phyloP scores from a whole-genome alignment of 2,329 filamentous ascomycete genomes.

The Venturia asperata region DNA sequence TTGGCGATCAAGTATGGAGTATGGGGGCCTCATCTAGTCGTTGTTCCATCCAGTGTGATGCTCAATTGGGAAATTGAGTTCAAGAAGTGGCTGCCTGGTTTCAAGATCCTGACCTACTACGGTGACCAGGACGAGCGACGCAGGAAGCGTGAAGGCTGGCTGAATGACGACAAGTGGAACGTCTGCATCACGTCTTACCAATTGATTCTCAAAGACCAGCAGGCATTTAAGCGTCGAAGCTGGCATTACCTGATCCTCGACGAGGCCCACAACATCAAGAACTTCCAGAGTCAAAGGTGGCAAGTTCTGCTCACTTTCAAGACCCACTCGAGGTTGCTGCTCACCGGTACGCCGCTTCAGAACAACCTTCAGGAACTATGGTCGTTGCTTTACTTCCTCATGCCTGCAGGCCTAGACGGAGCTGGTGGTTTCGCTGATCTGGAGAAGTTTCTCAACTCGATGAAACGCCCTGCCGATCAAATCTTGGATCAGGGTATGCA shows the following conservation, averaged over 20 bases:
- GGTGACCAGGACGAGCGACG: constrained; percentile 88
- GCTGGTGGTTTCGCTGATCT: constrained; percentile 87
- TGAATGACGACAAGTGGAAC: constrained; percentile 88
- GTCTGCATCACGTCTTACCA: constrained; percentile 98
- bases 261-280: constrained; percentile 99
- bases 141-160: constrained; percentile 87
- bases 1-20: constrained; percentile 82
- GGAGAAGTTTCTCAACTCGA: constrained; percentile 94
- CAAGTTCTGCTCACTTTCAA: constrained; percentile 92
- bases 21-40: constrained; percentile 93
- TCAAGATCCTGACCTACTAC: constrained; percentile 97
- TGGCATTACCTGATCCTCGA: constrained; percentile 99
- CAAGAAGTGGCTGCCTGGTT: constrained; percentile 97
- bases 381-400: constrained; percentile 94
- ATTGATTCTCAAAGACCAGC: constrained; percentile 85
- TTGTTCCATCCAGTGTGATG: constrained; percentile 97
- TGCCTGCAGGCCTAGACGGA: constrained; percentile 78
- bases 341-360: constrained; percentile 92
- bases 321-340: constrained; percentile 74
- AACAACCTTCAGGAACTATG: constrained; percentile 96
- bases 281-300: constrained; percentile 97
- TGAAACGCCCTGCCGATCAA: constrained; percentile 89
- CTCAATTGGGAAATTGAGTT: constrained; percentile 99
- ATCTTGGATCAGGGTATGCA: constrained; percentile 92
- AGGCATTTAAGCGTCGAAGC: constrained; percentile 81